Evolutionary conservation across 2,329 filamentous ascomycete species (phyloP), one percentile per base, ranked within the genome.

Genomic region (Didymella sp.): DNA sequence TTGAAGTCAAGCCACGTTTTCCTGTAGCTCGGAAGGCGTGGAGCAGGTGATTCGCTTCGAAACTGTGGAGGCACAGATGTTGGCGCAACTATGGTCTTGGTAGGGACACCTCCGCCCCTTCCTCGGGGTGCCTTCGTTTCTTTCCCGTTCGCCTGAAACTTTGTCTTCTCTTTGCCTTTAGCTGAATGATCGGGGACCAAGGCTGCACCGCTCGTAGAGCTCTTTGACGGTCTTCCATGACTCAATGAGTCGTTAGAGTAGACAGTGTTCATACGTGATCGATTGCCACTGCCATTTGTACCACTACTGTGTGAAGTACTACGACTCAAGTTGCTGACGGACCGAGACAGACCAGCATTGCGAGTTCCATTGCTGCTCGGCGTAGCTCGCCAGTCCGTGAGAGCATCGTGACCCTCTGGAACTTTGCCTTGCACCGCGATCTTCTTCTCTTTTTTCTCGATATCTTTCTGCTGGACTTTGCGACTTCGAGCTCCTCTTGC

Each of bases 361-460:
- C 60, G 61, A 21, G 62, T 41, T 21, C 64, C 62, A 24, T 61
- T 69, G 37, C 54, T 45, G 42, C 47, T 70, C 2, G 66, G 70
- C 24, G 70, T 62, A 21, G 66, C 54, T 35, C 58, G 60, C 71
- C 71, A 73, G 30, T 71, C 64, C n/a, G 64, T 54, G 38, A 73
- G 73, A 2, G 62, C 64, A 60, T 74, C 73, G 28, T 63, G 59
- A 27, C 64, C 56, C 25, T 73, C 69, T 30, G 68, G 56, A n/a
- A 59, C 61, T 47, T 72, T 73, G 5, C 62, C 59, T 44, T 76
- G 74, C 13, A 66, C 64, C n/a, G 68, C 60, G 12, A 60, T 49
- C 56, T 75, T 77, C 60, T 76, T 76, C 54, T 77, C 76, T 45
- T 71, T 72, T 62, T 77, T 78, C 48, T 76, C 66, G 13, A 77